Evolutionary conservation across 1,284 basidiomycete species (phyloP).

Genomic region (Cryptococcus jaspeensis): DNA sequence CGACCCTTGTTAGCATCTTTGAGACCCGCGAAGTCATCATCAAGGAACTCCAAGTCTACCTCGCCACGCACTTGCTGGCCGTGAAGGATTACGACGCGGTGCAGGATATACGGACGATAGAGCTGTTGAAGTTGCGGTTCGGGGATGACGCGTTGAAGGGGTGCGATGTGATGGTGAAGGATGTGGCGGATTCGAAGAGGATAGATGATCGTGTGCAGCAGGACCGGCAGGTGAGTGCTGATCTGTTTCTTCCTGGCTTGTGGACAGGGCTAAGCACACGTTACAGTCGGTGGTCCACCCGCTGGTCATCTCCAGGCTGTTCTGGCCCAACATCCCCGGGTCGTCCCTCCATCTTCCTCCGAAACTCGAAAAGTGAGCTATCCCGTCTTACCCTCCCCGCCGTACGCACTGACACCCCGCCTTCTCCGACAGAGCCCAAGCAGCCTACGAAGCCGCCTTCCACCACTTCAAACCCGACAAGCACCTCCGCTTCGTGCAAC

Average conservation of each 20-base stretch:
- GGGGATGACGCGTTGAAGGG: constrained; percentile 85
- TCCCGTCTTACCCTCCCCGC: background rate
- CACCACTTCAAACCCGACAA: constrained; percentile 84
- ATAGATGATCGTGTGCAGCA: constrained; percentile 80
- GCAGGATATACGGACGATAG: constrained; percentile 84
- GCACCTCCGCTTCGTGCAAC: constrained; percentile 77
- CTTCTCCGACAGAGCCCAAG: constrained; percentile 69
- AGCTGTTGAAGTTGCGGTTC: constrained; percentile 89
- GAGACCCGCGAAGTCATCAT: constrained; percentile 92
- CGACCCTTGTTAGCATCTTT: constrained; percentile 92
- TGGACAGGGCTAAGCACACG: constrained; percentile 5
- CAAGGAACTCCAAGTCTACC: constrained; percentile 83
- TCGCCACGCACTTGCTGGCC: constrained; percentile 76
- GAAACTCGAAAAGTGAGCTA: constrained; percentile 69
- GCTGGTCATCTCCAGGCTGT: constrained; percentile 84
- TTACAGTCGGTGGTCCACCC: constrained; percentile 72
- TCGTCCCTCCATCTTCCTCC: constrained; percentile 75
- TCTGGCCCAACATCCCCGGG: constrained; percentile 82
- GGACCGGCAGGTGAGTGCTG: constrained; percentile 60
- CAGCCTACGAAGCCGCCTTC: constrained; percentile 72
- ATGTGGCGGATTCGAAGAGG: constrained; percentile 88
- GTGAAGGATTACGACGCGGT: constrained; percentile 78
- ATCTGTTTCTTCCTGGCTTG: background rate
- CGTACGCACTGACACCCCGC: background rate
- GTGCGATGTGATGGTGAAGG: constrained; percentile 94